Conservation (phyloP, 1,284 basidiomycete species). For the Trichosporon coremiiforme region DNA sequence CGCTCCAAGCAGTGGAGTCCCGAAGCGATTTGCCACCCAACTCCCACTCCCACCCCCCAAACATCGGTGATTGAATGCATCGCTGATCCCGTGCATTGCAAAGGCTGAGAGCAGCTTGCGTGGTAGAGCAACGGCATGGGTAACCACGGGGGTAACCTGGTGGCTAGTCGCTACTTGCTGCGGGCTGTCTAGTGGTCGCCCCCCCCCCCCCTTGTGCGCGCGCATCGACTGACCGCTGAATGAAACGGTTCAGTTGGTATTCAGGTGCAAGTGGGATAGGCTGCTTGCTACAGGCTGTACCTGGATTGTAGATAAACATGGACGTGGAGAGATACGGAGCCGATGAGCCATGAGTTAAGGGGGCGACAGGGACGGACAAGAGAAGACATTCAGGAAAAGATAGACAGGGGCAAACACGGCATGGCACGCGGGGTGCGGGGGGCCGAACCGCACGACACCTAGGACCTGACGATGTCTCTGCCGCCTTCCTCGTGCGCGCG, state of each 20-base stretch:
- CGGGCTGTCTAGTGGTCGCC: background rate
- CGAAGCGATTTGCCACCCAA: conserved; percentile 9
- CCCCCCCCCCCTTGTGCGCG: background rate
- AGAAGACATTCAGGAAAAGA: conserved; percentile 19
- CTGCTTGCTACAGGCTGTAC: conserved; percentile 8
- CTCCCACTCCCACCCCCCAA: background rate
- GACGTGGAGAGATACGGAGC: conserved; percentile 15
- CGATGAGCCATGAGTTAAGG: conserved; percentile 14
- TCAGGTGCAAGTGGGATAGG: background rate
- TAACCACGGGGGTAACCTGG: background rate
- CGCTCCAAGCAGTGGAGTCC: conserved; percentile 6
- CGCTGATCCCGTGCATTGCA: background rate
- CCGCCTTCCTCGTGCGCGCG: background rate
- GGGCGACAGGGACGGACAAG: conserved; percentile 3
- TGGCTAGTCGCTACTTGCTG: background rate
- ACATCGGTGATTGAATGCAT: background rate
- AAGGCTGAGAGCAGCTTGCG: background rate
- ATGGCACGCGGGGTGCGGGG: conserved; percentile 15
- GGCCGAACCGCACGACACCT: conserved; percentile 8
- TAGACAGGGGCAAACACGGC: conserved; percentile 19
- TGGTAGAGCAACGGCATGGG: background rate
- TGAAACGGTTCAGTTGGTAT: conserved; percentile 4
- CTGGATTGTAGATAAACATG: conserved; percentile 19
- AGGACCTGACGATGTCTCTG: background rate
- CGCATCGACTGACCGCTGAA: background rate